Base-by-base conservation (phyloP, 768 basidiomycete species). In the Pisolithus sp. region DNA sequence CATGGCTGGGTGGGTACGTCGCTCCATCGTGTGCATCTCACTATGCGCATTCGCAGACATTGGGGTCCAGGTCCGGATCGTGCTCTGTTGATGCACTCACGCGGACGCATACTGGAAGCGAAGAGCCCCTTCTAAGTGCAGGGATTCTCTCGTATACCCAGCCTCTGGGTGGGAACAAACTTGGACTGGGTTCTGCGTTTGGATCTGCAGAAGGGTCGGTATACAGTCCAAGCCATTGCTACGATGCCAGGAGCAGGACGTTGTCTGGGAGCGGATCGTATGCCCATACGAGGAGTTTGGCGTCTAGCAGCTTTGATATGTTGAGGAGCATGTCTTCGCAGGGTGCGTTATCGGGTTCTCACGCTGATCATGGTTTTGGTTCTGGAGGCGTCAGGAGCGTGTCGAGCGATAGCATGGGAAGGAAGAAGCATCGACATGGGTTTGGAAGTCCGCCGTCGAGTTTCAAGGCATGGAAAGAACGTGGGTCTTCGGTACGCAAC, bases 271-370 rank as follows among this genome's bases (percentile, higher is more conserved):
- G 59, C 20, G 62, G 62, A 1, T 64, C 63, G 12, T 57, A 57
- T 43, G 58, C 57, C 15, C 58, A 62, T 46, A 34, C 62, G 5
- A 54, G 62, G n/a, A 67, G 65, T 34, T 55, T 38, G 21, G 59
- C 65, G 2, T 54, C 60, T 20, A 65, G 51, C n/a, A 68, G 57
- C 38, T 57, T 67, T 9, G 60, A 66, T 20, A 47, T 52, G 20
- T 49, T 68, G 10, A 41, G 62, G 44, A 67, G 67, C 13, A 63
- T 68, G n/a, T 64, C 65, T 4, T 67, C 67, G 2, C 64, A 68
- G 15, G 67, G 67, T 4, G 64, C 57, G 23, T 21, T 68, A 15
- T 64, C 62, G 10, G 64, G 55, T 36, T 36, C 42, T 21, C 50
- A 62, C 30, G 57, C 12, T 34, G 34, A 51, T 18, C 56, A 59